These are phyloP conservation scores for Cotoneaster glaucophyllus DNA, from an alignment of 306 rosid species.

Conservation along the genomic window DNA sequence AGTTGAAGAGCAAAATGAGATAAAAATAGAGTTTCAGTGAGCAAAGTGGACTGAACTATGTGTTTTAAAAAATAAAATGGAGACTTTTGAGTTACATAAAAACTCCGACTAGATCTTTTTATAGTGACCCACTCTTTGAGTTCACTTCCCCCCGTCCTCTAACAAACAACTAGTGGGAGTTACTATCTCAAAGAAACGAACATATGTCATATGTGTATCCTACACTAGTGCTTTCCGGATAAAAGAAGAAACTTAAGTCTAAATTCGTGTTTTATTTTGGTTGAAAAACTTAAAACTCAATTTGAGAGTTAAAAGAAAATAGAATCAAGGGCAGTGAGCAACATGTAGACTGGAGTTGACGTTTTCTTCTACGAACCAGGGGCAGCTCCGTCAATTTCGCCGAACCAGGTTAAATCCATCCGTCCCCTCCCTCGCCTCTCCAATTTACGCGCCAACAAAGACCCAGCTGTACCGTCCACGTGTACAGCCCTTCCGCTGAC, in stretches of 20 bases:
- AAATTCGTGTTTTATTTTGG: too few relatives aligned
- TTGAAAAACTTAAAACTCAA: neutral
- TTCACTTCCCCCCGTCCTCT: too few relatives aligned
- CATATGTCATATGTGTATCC: too few relatives aligned
- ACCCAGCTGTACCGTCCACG: conserved; percentile 27
- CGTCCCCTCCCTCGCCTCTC: neutral
- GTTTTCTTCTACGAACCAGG: neutral
- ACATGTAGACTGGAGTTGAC: neutral
- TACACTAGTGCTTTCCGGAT: too few relatives aligned
- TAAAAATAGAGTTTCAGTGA: too few relatives aligned
- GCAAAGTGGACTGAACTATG: accelerated
- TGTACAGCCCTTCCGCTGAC: neutral
- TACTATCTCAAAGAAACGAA: neutral
- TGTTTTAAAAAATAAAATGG: too few relatives aligned
- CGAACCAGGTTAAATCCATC: neutral
- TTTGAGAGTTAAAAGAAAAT: neutral
- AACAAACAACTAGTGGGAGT: too few relatives aligned
- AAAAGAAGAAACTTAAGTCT: too few relatives aligned
- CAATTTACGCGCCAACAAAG: conserved; percentile 38
- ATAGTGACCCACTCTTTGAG: too few relatives aligned
- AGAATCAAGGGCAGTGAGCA: neutral
- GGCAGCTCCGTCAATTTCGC: conserved; percentile 14
- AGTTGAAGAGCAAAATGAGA: too few relatives aligned
- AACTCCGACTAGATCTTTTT: too few relatives aligned
- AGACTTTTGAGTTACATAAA: too few relatives aligned